Conservation (phyloP, 208 protist species). For the Naegleria fowleri region DNA sequence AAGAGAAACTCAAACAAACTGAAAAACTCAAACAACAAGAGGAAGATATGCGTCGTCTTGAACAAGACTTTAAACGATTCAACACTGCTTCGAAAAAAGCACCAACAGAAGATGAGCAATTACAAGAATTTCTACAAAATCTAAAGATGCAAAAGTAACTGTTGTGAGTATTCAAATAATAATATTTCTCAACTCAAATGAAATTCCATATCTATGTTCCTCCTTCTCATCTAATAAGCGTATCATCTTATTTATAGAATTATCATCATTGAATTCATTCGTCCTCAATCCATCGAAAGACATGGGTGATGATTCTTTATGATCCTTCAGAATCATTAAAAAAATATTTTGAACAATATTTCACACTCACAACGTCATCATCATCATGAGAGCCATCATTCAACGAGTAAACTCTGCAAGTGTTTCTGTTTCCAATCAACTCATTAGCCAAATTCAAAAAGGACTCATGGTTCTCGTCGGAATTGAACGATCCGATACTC, state of each 20-base stretch:
- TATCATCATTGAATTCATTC: too few relatives aligned
- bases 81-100: neutral
- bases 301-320: too few relatives aligned
- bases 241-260: too few relatives aligned
- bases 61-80: neutral
- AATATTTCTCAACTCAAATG: too few relatives aligned
- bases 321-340: too few relatives aligned
- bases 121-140: neutral
- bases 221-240: too few relatives aligned
- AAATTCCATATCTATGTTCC: too few relatives aligned
- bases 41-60: neutral
- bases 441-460: conserved; percentile 64
- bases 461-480: conserved; percentile 70
- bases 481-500: conserved; percentile 63
- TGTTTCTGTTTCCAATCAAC: conserved; percentile 59
- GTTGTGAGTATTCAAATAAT: too few relatives aligned
- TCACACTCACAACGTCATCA: too few relatives aligned
- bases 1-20: neutral
- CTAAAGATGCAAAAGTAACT: neutral
- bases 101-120: neutral
- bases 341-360: too few relatives aligned
- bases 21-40: neutral
- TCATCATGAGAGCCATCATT: conserved; percentile 75
- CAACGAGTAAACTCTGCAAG: conserved; percentile 63
- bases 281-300: too few relatives aligned